Base-by-base conservation (phyloP, 2,329 filamentous ascomycete genomes). In the Pseudogymnoascus sp. region DNA sequence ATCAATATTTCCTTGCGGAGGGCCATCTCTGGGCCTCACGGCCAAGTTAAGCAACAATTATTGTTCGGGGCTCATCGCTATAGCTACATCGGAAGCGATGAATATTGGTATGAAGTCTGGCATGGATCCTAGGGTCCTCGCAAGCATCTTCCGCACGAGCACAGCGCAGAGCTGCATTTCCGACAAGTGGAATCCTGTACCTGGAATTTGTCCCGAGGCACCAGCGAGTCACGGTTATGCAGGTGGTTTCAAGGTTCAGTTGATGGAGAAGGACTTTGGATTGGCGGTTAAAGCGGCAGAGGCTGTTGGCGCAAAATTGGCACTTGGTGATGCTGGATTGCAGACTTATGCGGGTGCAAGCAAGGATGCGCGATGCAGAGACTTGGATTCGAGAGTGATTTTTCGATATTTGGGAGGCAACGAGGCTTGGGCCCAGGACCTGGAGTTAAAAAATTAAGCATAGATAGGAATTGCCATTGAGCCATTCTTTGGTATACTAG, bases 41-140 rank as follows among this genome's bases (percentile, higher is more conserved):
- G 83, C 84, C 0, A 87, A 86, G 72, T 73, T 86, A 5, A 83
- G 79, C 63, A 87, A 87, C 70, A 87, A 87, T 68, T 87, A 87
- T 71, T 77, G 81, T 60, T 84, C 80, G 0, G 83, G 82, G 0
- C 74, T 85, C 21, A 85, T 86, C 64, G 80, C 83, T 5, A 83
- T 87, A 62, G 83, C 83, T 0, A 79, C 77, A 48, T 78, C 81
- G 0, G 84, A 87, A 71, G 82, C 83, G 0, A 81, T 86, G 76
- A 80, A 85, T 65, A 83, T 87, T 72, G 83, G 83, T 0, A 86
- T 87, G 76, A 74, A 77, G 1, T 78, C 80, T 5, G 83, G 84
- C 0, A 75, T 87, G 63, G 81, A 85, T 65, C 81, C 83, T 0
- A 72, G 79, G 4, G 77, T 82, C 2, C 74, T 86, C 23, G 77